Conservation (phyloP, 805 yeast species). For the Monosporozyma siamensis region DNA sequence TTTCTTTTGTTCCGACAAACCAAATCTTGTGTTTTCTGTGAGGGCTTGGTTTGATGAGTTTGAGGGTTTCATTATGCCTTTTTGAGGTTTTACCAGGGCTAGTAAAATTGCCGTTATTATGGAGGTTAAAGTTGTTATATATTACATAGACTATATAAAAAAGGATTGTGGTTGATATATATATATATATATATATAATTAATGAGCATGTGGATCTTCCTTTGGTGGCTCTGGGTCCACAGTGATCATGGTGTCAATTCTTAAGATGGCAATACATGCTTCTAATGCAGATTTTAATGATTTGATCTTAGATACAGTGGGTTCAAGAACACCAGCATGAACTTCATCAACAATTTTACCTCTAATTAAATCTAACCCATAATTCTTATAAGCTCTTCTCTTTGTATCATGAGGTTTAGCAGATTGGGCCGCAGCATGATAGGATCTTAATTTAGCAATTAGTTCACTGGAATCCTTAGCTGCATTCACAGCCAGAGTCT, state of each 20-base stretch:
- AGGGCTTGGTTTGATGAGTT: too few relatives aligned
- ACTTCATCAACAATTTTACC: slow-evolving; percentile 89
- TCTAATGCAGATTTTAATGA: slow-evolving; percentile 92
- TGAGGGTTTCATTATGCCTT: too few relatives aligned
- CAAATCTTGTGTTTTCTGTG: too few relatives aligned
- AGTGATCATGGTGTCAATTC: slow-evolving; percentile 97
- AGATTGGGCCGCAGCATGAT: slow-evolving; percentile 89
- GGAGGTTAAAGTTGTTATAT: not conserved
- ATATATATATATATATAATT: not conserved
- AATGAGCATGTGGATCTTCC: slow-evolving; percentile 74
- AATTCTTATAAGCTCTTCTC: slow-evolving; percentile 77
- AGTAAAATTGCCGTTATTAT: too few relatives aligned
- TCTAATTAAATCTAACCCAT: slow-evolving; percentile 83
- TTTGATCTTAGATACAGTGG: slow-evolving; percentile 86
- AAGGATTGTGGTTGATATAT: too few relatives aligned
- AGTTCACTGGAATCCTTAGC: slow-evolving; percentile 95
- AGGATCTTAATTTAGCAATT: slow-evolving; percentile 89
- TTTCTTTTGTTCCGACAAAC: too few relatives aligned
- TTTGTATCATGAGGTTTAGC: slow-evolving; percentile 78
- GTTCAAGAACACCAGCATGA: slow-evolving; percentile 84
- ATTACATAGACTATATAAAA: too few relatives aligned
- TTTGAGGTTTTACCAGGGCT: too few relatives aligned
- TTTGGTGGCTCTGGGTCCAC: slow-evolving; percentile 91
- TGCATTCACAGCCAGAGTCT: slow-evolving; percentile 93
- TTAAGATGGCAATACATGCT: slow-evolving; percentile 93